Percentiles rank a stretch among this genome's conserved stretches.
These are phyloP conservation scores for Cylindrotheca fusiformis DNA, from an alignment of 108 stramenopile species.

Conservation along the genomic window DNA sequence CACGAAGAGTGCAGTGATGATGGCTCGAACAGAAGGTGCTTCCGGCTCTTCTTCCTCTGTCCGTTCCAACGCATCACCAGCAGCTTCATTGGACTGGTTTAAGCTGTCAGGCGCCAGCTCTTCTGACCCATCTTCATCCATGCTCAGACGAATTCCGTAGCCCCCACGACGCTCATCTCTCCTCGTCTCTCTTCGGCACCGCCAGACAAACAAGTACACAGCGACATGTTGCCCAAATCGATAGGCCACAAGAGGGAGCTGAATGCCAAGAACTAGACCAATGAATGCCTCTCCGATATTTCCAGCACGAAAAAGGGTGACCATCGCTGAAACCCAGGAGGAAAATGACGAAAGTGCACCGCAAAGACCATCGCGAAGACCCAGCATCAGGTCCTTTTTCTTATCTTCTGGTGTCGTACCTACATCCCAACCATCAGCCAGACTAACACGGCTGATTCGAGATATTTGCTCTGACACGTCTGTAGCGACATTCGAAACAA, in stretches of 20 bases:
- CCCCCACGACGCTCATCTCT: slow-evolving; percentile 61
- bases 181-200: slow-evolving; percentile 59
- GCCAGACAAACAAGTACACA: slow-evolving; percentile 80
- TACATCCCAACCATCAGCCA: slow-evolving; percentile 79
- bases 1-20: slow-evolving; percentile 68
- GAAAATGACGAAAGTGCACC: slow-evolving; percentile 74
- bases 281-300: slow-evolving; percentile 66
- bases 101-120: neutral
- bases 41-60: slow-evolving; percentile 28
- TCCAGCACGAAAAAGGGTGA: slow-evolving; percentile 52
- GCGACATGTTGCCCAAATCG: slow-evolving; percentile 79
- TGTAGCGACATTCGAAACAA: slow-evolving; percentile 40
- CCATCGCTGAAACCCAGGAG: slow-evolving; percentile 78
- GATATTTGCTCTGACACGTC: slow-evolving; percentile 53
- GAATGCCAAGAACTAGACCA: slow-evolving; percentile 67
- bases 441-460: slow-evolving; percentile 44
- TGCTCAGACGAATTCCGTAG: slow-evolving; percentile 66
- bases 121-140: slow-evolving; percentile 32
- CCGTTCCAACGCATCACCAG: slow-evolving; percentile 6
- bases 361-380: slow-evolving; percentile 78
- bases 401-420: slow-evolving; percentile 77
- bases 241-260: slow-evolving; percentile 74
- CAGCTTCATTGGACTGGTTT: neutral
- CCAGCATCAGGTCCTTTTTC: slow-evolving; percentile 76
- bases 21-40: slow-evolving; percentile 63